phyloP scores from a whole-genome alignment of 1,139 yeast genomes.

The Kodamaea suecica region DNA sequence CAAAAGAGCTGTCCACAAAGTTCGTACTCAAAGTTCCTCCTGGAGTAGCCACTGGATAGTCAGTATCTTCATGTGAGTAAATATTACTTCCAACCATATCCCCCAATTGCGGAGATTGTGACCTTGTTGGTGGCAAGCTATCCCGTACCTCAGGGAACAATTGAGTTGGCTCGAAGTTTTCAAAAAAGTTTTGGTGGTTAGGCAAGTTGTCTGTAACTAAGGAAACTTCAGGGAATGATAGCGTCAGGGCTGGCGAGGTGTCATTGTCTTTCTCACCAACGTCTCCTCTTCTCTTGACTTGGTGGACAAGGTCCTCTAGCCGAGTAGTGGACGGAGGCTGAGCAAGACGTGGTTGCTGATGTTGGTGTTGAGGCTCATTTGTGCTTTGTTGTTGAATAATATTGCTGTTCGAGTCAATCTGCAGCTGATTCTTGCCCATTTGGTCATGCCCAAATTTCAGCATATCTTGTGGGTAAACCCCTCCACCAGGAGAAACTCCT shows the following conservation, averaged over 20 bases:
- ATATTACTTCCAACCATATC: conserved; percentile 17
- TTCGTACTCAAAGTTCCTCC: conserved; percentile 39
- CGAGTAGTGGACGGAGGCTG: too few relatives aligned
- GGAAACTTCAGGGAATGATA: conserved; percentile 46
- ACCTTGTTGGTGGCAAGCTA: conserved; percentile 39
- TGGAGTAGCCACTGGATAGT: conserved; percentile 26
- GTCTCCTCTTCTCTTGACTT: conserved; percentile 20
- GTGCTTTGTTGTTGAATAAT: background rate
- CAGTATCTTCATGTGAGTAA: conserved; percentile 11
- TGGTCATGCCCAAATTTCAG: background rate
- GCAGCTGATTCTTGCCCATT: too few relatives aligned
- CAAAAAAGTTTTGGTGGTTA: conserved; percentile 40
- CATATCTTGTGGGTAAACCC: conserved; percentile 16
- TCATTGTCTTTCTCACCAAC: conserved; percentile 19
- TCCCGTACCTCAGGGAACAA: conserved; percentile 40
- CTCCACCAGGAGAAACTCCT: conserved; percentile 34
- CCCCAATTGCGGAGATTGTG: conserved; percentile 30
- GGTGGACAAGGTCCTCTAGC: conserved; percentile 35
- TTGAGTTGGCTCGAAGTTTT: conserved; percentile 49
- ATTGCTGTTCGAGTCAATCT: too few relatives aligned
- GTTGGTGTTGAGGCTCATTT: background rate
- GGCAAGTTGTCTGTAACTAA: conserved; percentile 47
- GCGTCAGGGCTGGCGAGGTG: conserved; percentile 40
- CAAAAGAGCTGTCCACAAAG: conserved; percentile 42
- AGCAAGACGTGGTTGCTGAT: background rate